Evolutionary conservation across 768 basidiomycete species (phyloP), one percentile per base, ranked within the genome.

Genomic region (Collybiopsis confluens): DNA sequence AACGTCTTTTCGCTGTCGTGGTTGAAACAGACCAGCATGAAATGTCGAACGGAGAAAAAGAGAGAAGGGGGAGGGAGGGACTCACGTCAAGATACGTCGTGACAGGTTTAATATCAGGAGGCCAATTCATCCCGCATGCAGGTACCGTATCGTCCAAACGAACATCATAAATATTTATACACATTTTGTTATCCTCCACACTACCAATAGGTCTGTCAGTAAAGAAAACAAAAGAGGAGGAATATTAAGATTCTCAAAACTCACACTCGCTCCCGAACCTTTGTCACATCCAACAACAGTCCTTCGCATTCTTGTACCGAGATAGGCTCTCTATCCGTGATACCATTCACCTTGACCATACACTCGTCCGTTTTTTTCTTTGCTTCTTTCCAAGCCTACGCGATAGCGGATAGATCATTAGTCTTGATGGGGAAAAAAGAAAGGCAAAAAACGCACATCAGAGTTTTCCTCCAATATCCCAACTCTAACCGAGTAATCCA

Each of bases 71-170:
- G 33, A 54, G n/a, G 41, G 33, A 15, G 33, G 30, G 26, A 73
- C 90, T 49, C 65, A 97, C 96, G 24, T 81, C 82, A 4, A 99
- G 81, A 64, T 94, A 96, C 1, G 73, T 69, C 16, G 85, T 87
- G 8, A 98, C 73, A 44, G 83, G 80, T 2, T 76, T 68, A 45
- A 98, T 82, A 62, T 94, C 92, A 30, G 86, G 85, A 6, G 95
- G 96, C 96, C 95, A 99, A 70, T 94, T 96, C 92, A 96, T 90
- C 2, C 96, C 97, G 67, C 97, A 99, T 1, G 83, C 87, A 16
- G 97, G 97, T 33, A 66, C 72, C 11, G 79, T 78, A 65, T 99
- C 97, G 52, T 90, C 85, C n/a, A 88, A 72, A 23, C 97, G 88
- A 13, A 98, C 82, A 64, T 99, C 97, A 61, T 99, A 99, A 36